Evolutionary conservation across 1,284 basidiomycete species (phyloP), one percentile per base, ranked within the genome.

Genomic region (Trichosporon faecale): DNA sequence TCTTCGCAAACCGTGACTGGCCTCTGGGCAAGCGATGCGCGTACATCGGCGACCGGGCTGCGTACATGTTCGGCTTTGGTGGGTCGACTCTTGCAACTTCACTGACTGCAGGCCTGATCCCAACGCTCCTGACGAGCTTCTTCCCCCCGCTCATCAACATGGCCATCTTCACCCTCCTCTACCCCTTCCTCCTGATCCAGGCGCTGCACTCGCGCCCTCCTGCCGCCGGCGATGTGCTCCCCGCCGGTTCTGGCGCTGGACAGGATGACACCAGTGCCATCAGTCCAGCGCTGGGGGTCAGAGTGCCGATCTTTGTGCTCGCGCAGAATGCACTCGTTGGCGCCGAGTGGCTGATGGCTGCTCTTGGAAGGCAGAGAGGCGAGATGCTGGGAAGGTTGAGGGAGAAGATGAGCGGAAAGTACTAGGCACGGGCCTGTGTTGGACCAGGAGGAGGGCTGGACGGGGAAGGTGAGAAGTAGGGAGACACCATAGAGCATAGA

Each of bases 21-120:
- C 71, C 76, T 2, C 68, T 85, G 49, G 76, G 76, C 40, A 74
- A 77, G 7, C 73, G 80, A 3, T 72, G 80, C 35, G 35, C 25
- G 3, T 83, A 79, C 71, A 74, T 84, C 60, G 77, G 81, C 60
- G 78, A 80, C 31, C 73, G 81, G 0, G 71, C 73, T 1, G 77
- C 74, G 2, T 82, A 80, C 69, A 82, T 84, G 77, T 64, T 83
- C 63, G 84, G 82, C 0, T 85, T 84, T 64, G 84, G 83, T 79
- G 37, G 65, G 77, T 76, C 0, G 7, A 6, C 31, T n/a, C 21
- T n/a, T n/a, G 35, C 27, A 1, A 8, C n/a, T 16, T 25, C 33
- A 35, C 37, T 64, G 35, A 65, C 23, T 2, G 18, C 67, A 82
- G 81, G 80, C 29, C 68, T 84, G 11, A 72, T 76, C 1, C 76